phyloP scores from a whole-genome alignment of 306 rosid species.

The Mimosa bimucronata region DNA sequence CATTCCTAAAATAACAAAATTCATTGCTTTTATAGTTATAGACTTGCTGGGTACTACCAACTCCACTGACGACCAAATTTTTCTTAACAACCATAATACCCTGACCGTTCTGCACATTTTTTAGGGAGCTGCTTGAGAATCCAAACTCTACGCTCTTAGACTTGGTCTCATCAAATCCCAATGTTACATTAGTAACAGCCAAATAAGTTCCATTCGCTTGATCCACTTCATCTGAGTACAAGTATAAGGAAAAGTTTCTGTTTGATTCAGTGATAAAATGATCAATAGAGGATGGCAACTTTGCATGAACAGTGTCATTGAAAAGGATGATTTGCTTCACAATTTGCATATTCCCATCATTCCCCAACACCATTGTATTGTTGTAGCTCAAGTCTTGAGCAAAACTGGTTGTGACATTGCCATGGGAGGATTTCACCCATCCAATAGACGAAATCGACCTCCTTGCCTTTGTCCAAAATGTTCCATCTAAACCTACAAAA shows the following conservation, averaged over 20 bases:
- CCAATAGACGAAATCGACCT: conserved; percentile 66
- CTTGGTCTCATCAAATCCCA: conserved; percentile 62
- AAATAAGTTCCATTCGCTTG: conserved; percentile 41
- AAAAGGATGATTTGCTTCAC: conserved; percentile 64
- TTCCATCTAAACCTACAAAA: conserved; percentile 72
- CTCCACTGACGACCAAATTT: conserved; percentile 58
- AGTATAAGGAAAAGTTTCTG: conserved; percentile 54
- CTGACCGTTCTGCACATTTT: conserved; percentile 71
- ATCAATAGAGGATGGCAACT: conserved; percentile 37
- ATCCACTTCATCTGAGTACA: conserved; percentile 44
- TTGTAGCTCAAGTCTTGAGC: conserved; percentile 57
- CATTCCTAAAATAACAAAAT: conserved; percentile 68
- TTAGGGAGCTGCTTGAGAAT: conserved; percentile 54
- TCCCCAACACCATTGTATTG: conserved; percentile 60
- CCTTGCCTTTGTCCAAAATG: conserved; percentile 54
- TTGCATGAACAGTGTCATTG: conserved; percentile 48
- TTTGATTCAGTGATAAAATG: conserved; percentile 42
- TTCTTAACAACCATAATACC: conserved; percentile 60
- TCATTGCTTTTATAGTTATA: conserved; percentile 50
- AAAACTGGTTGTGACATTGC: conserved; percentile 64
- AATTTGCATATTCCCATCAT: conserved; percentile 55
- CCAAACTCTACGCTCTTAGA: conserved; percentile 37
- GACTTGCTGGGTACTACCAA: conserved; percentile 73
- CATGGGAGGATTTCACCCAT: conserved; percentile 77
- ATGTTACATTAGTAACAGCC: conserved; percentile 49